These are phyloP conservation scores for Sclerotinia nivalis DNA, from an alignment of 2,329 filamentous ascomycete genomes.

Conservation along the genomic window DNA sequence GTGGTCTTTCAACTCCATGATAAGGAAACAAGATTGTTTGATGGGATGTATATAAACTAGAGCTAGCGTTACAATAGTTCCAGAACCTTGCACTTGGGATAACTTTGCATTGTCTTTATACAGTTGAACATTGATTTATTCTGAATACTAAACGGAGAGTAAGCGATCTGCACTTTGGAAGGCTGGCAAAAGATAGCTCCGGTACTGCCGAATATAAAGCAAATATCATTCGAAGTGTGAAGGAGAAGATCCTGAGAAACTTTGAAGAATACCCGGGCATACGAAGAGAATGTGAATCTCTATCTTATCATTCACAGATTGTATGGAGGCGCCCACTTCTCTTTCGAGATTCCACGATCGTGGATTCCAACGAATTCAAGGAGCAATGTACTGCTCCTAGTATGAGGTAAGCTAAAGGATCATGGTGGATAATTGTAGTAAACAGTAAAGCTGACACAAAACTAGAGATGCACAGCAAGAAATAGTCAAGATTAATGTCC, in stretches of 20 bases:
- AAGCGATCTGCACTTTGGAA: neutral
- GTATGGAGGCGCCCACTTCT: neutral
- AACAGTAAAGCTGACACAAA: neutral
- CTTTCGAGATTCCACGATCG: neutral
- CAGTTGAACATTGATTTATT: neutral
- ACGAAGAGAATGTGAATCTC: neutral
- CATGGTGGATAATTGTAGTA: neutral
- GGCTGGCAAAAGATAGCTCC: neutral
- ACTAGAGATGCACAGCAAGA: neutral
- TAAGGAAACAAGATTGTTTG: neutral
- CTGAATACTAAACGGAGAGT: neutral
- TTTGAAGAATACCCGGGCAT: neutral
- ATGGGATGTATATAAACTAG: neutral
- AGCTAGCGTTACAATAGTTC: neutral
- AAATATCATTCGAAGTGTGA: accelerated
- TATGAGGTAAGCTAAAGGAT: neutral
- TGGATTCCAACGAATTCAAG: accelerated
- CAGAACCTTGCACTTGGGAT: neutral
- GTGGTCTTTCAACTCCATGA: neutral
- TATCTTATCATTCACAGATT: accelerated
- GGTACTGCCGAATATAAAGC: accelerated
- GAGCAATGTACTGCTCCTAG: neutral
- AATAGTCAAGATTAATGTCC: neutral
- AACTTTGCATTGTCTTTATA: neutral
- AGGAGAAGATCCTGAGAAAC: neutral